phyloP scores from a whole-genome alignment of 192 early-diverging fungal genomes.

The Coemansia reversa region DNA sequence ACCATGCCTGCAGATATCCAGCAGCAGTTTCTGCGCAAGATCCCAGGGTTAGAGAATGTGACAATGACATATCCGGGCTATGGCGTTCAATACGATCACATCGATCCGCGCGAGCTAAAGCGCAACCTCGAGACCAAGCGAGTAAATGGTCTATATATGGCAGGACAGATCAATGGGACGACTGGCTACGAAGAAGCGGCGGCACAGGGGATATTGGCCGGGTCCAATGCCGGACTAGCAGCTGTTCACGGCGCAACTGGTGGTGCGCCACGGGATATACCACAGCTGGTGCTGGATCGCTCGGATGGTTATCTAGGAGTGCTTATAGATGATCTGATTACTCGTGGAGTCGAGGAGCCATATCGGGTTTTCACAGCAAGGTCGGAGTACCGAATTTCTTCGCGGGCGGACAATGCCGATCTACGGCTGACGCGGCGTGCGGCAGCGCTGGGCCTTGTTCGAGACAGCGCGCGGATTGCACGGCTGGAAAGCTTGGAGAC shows the following conservation, averaged over 20 bases:
- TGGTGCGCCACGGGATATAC: neutral
- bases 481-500: constrained; percentile 44
- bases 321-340: constrained; percentile 78
- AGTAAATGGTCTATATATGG: constrained; percentile 71
- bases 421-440: constrained; percentile 69
- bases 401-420: constrained; percentile 81
- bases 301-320: constrained; percentile 83
- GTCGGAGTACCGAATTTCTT: constrained; percentile 74
- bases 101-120: constrained; percentile 77
- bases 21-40: constrained; percentile 64
- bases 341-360: constrained; percentile 78
- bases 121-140: constrained; percentile 78
- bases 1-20: constrained; percentile 80
- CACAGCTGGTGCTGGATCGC: constrained; percentile 66
- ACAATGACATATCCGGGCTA: constrained; percentile 72
- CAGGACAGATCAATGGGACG: constrained; percentile 87
- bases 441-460: constrained; percentile 56
- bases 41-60: constrained; percentile 74
- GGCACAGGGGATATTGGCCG: constrained; percentile 76
- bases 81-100: constrained; percentile 85
- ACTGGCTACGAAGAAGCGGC: constrained; percentile 85
- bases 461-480: constrained; percentile 50
- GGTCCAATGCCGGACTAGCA: constrained; percentile 72
- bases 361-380: constrained; percentile 82
- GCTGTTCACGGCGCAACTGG: constrained; percentile 28